Percentiles rank a stretch among this genome's conserved stretches.
Conservation (phyloP, 2,329 filamentous ascomycete species). For the Huntiella moniliformis region DNA sequence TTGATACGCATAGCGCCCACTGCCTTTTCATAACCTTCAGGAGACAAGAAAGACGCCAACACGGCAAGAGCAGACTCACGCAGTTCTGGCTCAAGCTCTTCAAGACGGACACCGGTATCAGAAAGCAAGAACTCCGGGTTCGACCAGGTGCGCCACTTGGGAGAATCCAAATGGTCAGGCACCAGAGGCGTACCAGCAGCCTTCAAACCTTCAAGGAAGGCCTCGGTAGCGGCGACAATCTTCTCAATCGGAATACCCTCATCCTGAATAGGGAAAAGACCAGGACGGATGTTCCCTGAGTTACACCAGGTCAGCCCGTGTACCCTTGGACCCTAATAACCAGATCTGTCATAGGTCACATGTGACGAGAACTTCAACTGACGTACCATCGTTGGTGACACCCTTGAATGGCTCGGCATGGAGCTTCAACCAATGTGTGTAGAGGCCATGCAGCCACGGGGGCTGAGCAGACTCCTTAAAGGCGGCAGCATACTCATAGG, state of each 20-base stretch:
- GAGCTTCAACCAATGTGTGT: constrained; percentile 37
- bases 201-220: constrained; percentile 27
- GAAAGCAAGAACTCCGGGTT: constrained; percentile 58
- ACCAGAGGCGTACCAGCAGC: constrained; percentile 13
- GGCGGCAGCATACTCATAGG: constrained; percentile 39
- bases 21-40: constrained; percentile 54
- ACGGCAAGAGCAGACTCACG: constrained; percentile 34
- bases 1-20: constrained; percentile 54
- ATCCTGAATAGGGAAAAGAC: constrained; percentile 41
- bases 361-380: constrained; percentile 3
- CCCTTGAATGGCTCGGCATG: constrained; percentile 51
- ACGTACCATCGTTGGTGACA: constrained; percentile 46
- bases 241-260: constrained; percentile 39
- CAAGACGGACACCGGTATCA: constrained; percentile 50
- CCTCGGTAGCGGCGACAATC: constrained; percentile 34
- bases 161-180: constrained; percentile 46
- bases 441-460: constrained; percentile 47
- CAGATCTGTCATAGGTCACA: not conserved
- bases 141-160: constrained; percentile 50
- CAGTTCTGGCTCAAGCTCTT: constrained; percentile 30
- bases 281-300: constrained; percentile 30
- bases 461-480: constrained; percentile 41
- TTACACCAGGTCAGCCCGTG: not conserved
- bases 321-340: not conserved
- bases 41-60: constrained; percentile 39